A percentile compares a stretch with the other conserved stretches of the same genome.
These are phyloP conservation scores for Eucalyptus dawsonii DNA, from an alignment of 345 rosid genomes.

Conservation along the genomic window DNA sequence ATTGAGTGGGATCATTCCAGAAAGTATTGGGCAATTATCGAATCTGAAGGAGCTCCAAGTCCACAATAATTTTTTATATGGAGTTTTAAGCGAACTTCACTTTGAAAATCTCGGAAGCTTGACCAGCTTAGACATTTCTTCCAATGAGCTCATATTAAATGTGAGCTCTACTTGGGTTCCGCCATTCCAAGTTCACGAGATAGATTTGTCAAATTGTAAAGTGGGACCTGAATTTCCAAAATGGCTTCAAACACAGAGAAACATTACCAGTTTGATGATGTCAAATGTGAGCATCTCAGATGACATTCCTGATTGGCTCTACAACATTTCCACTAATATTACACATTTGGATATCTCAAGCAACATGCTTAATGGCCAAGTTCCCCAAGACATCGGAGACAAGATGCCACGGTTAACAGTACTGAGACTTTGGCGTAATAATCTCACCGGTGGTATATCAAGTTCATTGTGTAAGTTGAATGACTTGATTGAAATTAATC, in stretches of 20 bases:
- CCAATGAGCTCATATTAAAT: too few relatives aligned
- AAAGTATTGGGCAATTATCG: too few relatives aligned
- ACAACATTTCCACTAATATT: neutral
- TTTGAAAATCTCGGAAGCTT: too few relatives aligned
- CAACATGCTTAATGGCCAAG: neutral
- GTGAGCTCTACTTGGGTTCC: neutral
- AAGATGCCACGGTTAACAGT: neutral
- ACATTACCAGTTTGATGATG: accelerated
- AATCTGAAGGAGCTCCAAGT: too few relatives aligned
- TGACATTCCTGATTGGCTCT: neutral
- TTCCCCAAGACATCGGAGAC: neutral
- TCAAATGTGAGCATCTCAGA: neutral
- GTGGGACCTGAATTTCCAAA: neutral
- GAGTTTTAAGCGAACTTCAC: too few relatives aligned
- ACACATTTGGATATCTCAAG: neutral
- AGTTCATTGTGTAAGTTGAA: neutral
- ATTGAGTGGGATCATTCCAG: too few relatives aligned
- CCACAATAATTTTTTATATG: too few relatives aligned
- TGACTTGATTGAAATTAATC: neutral
- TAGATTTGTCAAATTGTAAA: neutral
- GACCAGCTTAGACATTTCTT: too few relatives aligned
- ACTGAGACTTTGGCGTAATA: neutral
- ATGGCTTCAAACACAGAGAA: neutral
- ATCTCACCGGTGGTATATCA: neutral
- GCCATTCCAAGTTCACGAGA: neutral